A percentile compares a stretch with the other conserved stretches of the same genome.
phyloP scores from a whole-genome alignment of 2,329 filamentous ascomycete genomes.

The Aspergillus sp. region DNA sequence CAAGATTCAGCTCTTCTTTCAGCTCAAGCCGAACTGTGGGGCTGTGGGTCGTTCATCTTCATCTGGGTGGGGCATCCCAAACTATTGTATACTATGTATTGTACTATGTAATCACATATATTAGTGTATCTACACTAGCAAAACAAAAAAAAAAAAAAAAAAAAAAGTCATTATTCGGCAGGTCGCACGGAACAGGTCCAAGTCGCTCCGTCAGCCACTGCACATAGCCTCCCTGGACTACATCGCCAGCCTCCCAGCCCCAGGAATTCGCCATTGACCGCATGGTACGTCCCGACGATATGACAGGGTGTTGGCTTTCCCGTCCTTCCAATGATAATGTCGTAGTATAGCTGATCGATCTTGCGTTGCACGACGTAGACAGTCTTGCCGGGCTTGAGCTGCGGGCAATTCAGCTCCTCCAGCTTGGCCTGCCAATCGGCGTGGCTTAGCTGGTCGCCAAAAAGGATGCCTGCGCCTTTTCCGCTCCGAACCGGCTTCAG shows the following conservation, averaged over 20 bases:
- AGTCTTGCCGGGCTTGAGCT: conserved; percentile 4
- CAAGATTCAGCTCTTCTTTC: too few relatives aligned
- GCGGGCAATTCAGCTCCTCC: conserved; percentile 5
- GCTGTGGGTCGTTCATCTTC: too few relatives aligned
- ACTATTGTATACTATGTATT: too few relatives aligned
- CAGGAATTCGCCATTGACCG: conserved; percentile 15
- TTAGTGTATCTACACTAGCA: too few relatives aligned
- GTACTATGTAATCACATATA: too few relatives aligned
- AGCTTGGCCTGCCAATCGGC: conserved; percentile 15
- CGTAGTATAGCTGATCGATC: conserved; percentile 13
- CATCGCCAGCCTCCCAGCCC: conserved; percentile 18
- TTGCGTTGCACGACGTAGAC: conserved; percentile 14
- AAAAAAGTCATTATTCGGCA: too few relatives aligned
- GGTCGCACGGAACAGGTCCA: conserved; percentile 4
- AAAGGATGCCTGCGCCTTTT: conserved; percentile 14
- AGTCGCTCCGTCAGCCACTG: conserved; percentile 1
- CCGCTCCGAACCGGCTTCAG: conserved; percentile 18
- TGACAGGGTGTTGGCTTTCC: conserved; percentile 1
- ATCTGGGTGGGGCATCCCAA: too few relatives aligned
- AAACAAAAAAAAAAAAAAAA: too few relatives aligned
- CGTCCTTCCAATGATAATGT: conserved; percentile 9
- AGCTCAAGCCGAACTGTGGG: too few relatives aligned
- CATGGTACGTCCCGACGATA: conserved; percentile 18
- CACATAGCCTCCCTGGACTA: conserved; percentile 10
- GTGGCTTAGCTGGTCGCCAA: conserved; percentile 11